phyloP scores from a whole-genome alignment of 1,284 basidiomycete genomes.

The Ganoderma meredithae region DNA sequence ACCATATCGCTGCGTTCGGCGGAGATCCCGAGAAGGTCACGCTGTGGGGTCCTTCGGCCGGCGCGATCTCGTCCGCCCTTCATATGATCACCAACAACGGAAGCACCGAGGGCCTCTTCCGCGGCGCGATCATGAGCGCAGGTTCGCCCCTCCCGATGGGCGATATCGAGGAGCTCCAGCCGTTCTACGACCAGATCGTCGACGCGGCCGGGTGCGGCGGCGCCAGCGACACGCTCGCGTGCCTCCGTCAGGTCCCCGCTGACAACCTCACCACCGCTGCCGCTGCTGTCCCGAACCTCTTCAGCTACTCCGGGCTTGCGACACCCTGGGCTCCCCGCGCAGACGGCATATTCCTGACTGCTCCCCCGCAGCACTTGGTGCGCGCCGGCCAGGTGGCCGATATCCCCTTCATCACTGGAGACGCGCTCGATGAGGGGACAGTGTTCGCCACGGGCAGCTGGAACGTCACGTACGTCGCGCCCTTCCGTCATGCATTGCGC shows the following conservation, averaged over 20 bases:
- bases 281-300: neutral
- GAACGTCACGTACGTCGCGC: conserved; percentile 22
- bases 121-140: conserved; percentile 46
- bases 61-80: conserved; percentile 44
- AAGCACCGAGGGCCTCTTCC: conserved; percentile 44
- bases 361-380: conserved; percentile 37
- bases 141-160: conserved; percentile 43
- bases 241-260: conserved; percentile 52
- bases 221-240: conserved; percentile 47
- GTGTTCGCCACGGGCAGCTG: conserved; percentile 33
- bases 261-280: conserved; percentile 34
- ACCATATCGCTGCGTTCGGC: neutral
- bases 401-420: conserved; percentile 1
- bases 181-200: conserved; percentile 45
- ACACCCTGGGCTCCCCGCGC: conserved; percentile 44
- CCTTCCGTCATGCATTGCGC: neutral
- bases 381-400: conserved; percentile 32
- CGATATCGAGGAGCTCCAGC: conserved; percentile 41
- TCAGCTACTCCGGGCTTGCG: conserved; percentile 26
- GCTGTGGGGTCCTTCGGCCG: conserved; percentile 51
- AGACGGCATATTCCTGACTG: conserved; percentile 45
- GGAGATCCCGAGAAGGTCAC: neutral
- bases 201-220: conserved; percentile 40
- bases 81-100: conserved; percentile 46
- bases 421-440: conserved; percentile 44